Evolutionary conservation across 2,329 filamentous ascomycete genomes (phyloP).

Genomic region (Helotiales sp.): DNA sequence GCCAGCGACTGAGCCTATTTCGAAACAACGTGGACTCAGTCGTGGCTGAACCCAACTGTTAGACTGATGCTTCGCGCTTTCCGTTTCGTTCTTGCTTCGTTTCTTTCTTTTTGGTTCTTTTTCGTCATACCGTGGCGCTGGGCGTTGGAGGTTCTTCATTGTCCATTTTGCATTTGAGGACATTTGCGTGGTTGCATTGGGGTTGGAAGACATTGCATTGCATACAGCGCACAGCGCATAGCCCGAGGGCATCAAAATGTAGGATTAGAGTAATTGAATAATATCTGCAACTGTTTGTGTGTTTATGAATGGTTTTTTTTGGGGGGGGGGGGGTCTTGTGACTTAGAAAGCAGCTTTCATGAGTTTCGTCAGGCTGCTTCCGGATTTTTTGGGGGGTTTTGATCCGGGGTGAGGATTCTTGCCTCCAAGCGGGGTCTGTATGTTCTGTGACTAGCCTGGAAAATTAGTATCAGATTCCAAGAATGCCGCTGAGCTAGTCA

Average conservation of each 20-base stretch:
- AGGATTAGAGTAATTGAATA: neutral
- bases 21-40: slow-evolving; percentile 88
- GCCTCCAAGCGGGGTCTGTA: no score
- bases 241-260: neutral
- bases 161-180: neutral
- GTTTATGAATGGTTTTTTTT: no score
- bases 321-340: no score
- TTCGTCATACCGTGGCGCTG: neutral
- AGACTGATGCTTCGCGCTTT: neutral
- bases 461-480: no score
- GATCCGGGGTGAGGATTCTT: no score
- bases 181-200: neutral
- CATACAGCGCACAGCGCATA: neutral
- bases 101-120: neutral
- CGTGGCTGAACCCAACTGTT: slow-evolving; percentile 43
- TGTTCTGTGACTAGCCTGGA: no score
- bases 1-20: slow-evolving; percentile 54
- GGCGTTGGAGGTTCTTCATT: slow-evolving; percentile 1
- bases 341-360: no score
- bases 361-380: no score
- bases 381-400: no score
- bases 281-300: neutral
- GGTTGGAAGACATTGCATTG: neutral
- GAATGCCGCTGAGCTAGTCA: no score
- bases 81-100: neutral